Evolutionary conservation across 2,329 filamentous ascomycete genomes (phyloP), one percentile per base, ranked within the genome.

Genomic region (Lecanicillium sp.): DNA sequence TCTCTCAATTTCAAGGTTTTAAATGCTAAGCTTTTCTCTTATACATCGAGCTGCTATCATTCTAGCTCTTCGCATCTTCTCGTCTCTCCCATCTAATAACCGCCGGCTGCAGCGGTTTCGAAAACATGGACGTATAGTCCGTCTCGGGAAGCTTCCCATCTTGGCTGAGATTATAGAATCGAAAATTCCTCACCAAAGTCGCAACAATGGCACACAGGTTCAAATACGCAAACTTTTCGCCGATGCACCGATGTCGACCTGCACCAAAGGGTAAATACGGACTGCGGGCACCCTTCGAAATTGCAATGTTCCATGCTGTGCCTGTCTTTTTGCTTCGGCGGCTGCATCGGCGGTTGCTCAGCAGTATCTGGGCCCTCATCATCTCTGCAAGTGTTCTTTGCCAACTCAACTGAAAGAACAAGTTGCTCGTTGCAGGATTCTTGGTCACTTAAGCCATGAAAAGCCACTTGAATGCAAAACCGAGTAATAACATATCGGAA

Each of bases 201-300:
- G 71, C 70, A 17, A 85, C 59, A 43, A 86, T 84, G 8, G 76
- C 75, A 13, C 71, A 69, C 30, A 86, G 55, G 51, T 86, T 82
- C 32, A 83, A 58, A 49, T 85, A 85, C 1, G 82, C 81, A 55
- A 85, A 86, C 54, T 84, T 81, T 62, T 86, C 83, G 14, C 83
- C 83, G 42, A 87, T 84, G 50, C 83, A 86, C 15, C 83, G 67
- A 56, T 87, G 82, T 32, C 83, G 66, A 1, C 82, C 83, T 0
- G 80, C 83, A 3, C 83, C 83, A 50, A 86, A 86, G 0, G 83
- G 83, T 3, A 85, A 62, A 51, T 85, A 60, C 3, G 55, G 57
- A 20, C 59, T 64, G 25, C 48, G 49, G 2, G 57, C 55, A 16
- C 55, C 60, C 45, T 56, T 59, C 29, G 51, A 52, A 3, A 57